Evolutionary conservation across 2,329 filamentous ascomycete species (phyloP), one percentile per base, ranked within the genome.

Genomic region (Cladophialophora psammophila): DNA sequence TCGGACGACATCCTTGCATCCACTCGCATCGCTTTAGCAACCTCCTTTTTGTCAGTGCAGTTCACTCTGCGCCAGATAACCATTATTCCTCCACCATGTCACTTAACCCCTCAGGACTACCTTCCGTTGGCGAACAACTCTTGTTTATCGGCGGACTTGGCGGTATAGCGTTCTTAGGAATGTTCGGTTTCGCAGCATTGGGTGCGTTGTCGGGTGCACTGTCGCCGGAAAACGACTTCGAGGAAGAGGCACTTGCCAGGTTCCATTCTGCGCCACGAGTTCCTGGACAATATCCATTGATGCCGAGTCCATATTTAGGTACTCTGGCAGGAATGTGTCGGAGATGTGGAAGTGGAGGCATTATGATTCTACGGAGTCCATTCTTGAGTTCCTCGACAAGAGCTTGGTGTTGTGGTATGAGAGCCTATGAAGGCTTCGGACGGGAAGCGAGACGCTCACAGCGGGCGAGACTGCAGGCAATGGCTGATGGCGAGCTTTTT

Each of bases 251-350:
- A 56, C 32, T 5, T 31, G 7, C 53, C 32, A 56, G 31, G 9
- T 35, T 35, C 34, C 53, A 56, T 56, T 56, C 15, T 56, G 53
- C 53, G 34, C 53, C 58, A 61, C 59, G 31, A 32, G 59, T 61
- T 61, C 59, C 59, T 38, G 42, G 59, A 31, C 59, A 52, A 38
- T 38, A 53, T 61, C 45, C 59, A 36, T 54, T 38, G 59, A 61
- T 61, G 59, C 59, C 45, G 31, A 61, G 59, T 61, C 59, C 42
- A 61, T 53, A 61, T 38, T 52, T 61, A 20, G 59, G 40, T 61
- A 61, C 42, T 61, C 59, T 61, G 45, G 31, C 59, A 61, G 59
- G 59, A 54, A 61, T 61, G 59, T 35, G 31, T 48, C 38, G 18
- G 56, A 59, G 20, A 59, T 59, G 20, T 59, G 56, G 38, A 34